Evolutionary conservation across 2,329 filamentous ascomycete species (phyloP).

Genomic region (Sporothrix brasiliensis): DNA sequence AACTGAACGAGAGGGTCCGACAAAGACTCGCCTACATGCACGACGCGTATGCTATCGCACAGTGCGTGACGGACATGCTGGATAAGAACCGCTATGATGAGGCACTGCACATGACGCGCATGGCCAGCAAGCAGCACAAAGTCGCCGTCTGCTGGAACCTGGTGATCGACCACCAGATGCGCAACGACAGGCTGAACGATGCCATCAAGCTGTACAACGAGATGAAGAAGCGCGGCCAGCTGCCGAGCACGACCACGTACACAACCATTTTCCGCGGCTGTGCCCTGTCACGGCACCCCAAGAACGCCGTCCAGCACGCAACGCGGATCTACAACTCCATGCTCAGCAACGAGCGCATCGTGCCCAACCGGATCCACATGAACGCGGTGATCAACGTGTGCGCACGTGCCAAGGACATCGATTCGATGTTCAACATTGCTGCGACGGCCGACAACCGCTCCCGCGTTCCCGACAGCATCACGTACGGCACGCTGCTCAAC

Average conservation of each 20-base stretch:
- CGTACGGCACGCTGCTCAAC: slow-evolving; percentile 82
- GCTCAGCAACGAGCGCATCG: slow-evolving; percentile 62
- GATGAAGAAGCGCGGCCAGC: slow-evolving; percentile 93
- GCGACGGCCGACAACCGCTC: slow-evolving; percentile 68
- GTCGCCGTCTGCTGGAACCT: slow-evolving; percentile 86
- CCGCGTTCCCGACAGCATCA: slow-evolving; percentile 67
- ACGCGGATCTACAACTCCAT: slow-evolving; percentile 78
- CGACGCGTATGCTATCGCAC: slow-evolving; percentile 73
- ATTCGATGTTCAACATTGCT: slow-evolving; percentile 76
- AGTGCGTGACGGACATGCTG: slow-evolving; percentile 66
- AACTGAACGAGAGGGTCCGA: background rate
- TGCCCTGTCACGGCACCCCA: slow-evolving; percentile 59
- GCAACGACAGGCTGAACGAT: slow-evolving; percentile 59
- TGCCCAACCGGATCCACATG: slow-evolving; percentile 77
- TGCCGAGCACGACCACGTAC: slow-evolving; percentile 80
- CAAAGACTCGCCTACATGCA: slow-evolving; percentile 50
- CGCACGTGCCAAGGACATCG: slow-evolving; percentile 71
- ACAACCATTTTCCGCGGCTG: slow-evolving; percentile 81
- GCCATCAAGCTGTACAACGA: slow-evolving; percentile 90
- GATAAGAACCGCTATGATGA: slow-evolving; percentile 62
- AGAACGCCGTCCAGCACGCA: slow-evolving; percentile 67
- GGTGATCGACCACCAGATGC: slow-evolving; percentile 72
- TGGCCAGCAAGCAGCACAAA: slow-evolving; percentile 65
- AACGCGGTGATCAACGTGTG: slow-evolving; percentile 89
- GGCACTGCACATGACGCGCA: slow-evolving; percentile 68